A percentile compares a stretch with the other conserved stretches of the same genome.
Evolutionary conservation across 768 basidiomycete species (phyloP).

Genomic region (Termitomyces sp.): DNA sequence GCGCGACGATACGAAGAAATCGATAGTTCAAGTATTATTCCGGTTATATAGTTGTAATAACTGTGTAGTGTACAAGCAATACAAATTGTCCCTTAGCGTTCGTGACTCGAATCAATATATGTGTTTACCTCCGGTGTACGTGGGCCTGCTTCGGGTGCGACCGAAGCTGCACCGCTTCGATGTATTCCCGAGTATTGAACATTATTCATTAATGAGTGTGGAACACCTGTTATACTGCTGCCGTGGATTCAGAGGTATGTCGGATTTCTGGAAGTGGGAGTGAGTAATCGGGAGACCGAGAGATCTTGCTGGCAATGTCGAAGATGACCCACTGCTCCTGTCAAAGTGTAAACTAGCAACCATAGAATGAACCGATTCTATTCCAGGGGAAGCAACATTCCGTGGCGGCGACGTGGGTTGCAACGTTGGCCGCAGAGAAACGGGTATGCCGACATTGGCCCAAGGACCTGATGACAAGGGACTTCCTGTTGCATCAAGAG

Average conservation of each 20-base stretch:
- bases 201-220: background rate
- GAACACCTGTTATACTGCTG: background rate
- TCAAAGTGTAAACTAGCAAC: conserved; percentile 12
- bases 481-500: background rate
- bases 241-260: background rate
- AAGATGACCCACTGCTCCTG: conserved; percentile 12
- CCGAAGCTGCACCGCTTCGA: background rate
- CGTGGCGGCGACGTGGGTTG: background rate
- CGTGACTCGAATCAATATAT: background rate
- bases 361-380: conserved; percentile 15
- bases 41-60: background rate
- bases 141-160: background rate
- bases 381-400: conserved; percentile 11
- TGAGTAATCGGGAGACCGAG: conserved; percentile 22
- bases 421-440: background rate
- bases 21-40: background rate
- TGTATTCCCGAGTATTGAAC: background rate
- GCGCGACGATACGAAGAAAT: background rate
- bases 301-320: conserved; percentile 15
- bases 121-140: background rate
- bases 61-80: background rate
- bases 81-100: background rate
- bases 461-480: background rate
- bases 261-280: background rate
- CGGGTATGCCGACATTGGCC: background rate